phyloP scores from a whole-genome alignment of 306 rosid species.

The Purshia tridentata region DNA sequence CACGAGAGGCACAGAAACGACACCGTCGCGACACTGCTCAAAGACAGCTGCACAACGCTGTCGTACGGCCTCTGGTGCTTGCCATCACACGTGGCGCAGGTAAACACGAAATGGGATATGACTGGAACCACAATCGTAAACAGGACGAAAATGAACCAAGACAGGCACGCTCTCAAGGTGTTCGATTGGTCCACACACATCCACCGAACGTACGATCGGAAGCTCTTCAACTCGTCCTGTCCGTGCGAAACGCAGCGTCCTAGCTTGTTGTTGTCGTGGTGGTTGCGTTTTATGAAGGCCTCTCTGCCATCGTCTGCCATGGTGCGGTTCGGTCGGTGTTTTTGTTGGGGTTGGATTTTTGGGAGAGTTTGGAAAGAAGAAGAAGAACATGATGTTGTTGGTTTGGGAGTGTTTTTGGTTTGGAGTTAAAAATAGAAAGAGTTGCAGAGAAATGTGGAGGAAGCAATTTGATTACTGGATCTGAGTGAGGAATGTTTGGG shows the following conservation, averaged over 20 bases:
- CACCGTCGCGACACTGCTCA: constrained; percentile 55
- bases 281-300: constrained; percentile 24
- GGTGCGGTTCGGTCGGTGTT: neutral
- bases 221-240: constrained; percentile 66
- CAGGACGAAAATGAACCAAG: constrained; percentile 70
- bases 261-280: constrained; percentile 12
- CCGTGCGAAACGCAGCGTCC: constrained; percentile 50
- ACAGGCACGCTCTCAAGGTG: constrained; percentile 47
- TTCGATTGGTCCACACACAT: constrained; percentile 93
- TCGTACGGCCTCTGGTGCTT: constrained; percentile 69
- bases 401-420: too few species aligned
- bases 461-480: too few species aligned
- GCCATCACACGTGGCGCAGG: constrained; percentile 64
- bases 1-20: constrained; percentile 68
- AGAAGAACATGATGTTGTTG: too few species aligned
- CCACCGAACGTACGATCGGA: constrained; percentile 78
- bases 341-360: too few species aligned
- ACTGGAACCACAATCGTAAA: constrained; percentile 63
- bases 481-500: too few species aligned
- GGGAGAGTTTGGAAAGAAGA: too few species aligned
- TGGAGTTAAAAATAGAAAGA: too few species aligned
- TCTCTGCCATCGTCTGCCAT: constrained; percentile 31
- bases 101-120: constrained; percentile 57
- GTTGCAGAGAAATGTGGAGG: too few species aligned
- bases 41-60: constrained; percentile 66